Conservation (phyloP, 2,329 filamentous ascomycete genomes). For the Fusarium sulawesiense region DNA sequence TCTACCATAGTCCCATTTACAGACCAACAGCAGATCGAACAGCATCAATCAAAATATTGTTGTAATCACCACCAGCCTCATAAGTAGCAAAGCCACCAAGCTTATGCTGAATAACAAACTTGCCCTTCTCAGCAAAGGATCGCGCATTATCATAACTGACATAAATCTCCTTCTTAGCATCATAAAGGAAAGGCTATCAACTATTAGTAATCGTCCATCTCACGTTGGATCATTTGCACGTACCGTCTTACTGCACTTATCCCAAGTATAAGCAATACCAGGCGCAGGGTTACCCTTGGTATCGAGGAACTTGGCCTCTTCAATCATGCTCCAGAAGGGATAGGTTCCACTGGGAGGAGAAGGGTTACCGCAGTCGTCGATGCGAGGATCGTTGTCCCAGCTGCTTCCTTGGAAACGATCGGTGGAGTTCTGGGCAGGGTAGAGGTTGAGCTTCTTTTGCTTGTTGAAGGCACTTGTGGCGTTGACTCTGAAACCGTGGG, state of each 20-base stretch:
- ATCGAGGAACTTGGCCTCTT: constrained; percentile 32
- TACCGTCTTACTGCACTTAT: constrained; percentile 39
- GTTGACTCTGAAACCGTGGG: constrained; percentile 38
- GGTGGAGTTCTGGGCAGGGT: constrained; percentile 33
- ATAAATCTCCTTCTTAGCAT: constrained; percentile 30
- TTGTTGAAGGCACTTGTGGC: constrained; percentile 9
- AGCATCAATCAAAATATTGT: constrained; percentile 39
- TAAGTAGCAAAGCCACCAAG: constrained; percentile 36
- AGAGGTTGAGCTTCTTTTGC: constrained; percentile 20
- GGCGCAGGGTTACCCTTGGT: constrained; percentile 23
- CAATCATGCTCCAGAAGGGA: constrained; percentile 40
- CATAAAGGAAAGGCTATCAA: constrained; percentile 29
- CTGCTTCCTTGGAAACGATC: constrained; percentile 41
- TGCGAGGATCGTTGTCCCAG: constrained; percentile 31
- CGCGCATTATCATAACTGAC: constrained; percentile 35
- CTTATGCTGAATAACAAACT: constrained; percentile 13
- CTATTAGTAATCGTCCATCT: no score
- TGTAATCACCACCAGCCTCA: constrained; percentile 38
- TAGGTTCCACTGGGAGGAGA: constrained; percentile 35
- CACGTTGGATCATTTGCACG: background rate
- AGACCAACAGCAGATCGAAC: constrained; percentile 30
- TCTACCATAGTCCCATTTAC: no score
- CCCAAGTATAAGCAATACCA: constrained; percentile 26
- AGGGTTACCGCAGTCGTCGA: constrained; percentile 34
- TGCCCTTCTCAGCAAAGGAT: constrained; percentile 34